These are phyloP conservation scores for Neurospora sp. DNA, from an alignment of 495 filamentous ascomycete species.

Conservation along the genomic window DNA sequence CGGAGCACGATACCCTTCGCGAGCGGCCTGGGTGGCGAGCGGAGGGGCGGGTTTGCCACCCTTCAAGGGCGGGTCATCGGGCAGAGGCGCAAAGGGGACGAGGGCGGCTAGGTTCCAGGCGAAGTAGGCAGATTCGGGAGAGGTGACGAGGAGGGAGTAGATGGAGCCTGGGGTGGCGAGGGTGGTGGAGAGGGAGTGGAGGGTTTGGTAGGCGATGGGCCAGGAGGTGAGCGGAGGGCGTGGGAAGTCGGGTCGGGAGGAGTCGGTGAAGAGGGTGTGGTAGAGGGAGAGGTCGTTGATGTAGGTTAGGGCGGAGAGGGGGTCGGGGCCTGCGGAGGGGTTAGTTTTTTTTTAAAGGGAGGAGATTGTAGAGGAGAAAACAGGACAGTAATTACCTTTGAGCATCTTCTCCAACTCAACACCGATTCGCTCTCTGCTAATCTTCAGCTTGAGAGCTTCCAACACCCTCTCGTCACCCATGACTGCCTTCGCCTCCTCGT, in stretches of 20 bases:
- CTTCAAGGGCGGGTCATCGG: constrained; percentile 29
- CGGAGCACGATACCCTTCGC: constrained; percentile 70
- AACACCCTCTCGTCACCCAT: constrained; percentile 72
- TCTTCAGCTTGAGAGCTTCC: constrained; percentile 71
- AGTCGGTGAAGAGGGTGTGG: constrained; percentile 68
- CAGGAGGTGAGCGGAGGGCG: constrained; percentile 34
- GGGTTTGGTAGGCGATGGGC: constrained; percentile 40
- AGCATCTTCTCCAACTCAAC: constrained; percentile 87
- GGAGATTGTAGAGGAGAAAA: neutral
- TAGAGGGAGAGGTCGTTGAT: constrained; percentile 71
- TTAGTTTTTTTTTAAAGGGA: neutral
- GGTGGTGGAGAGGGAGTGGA: constrained; percentile 35
- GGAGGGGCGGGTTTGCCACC: constrained; percentile 33
- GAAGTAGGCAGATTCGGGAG: constrained; percentile 49
- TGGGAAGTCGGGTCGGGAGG: constrained; percentile 30
- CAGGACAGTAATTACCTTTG: constrained; percentile 39
- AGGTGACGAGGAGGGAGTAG: constrained; percentile 45
- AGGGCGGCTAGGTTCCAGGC: constrained; percentile 71
- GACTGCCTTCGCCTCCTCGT: constrained; percentile 49
- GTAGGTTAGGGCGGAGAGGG: constrained; percentile 55
- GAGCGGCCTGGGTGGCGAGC: constrained; percentile 46
- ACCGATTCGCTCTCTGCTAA: constrained; percentile 80
- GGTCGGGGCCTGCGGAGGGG: constrained; percentile 48
- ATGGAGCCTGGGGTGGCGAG: constrained; percentile 36
- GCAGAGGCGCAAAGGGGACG: constrained; percentile 61